Evolutionary conservation across 2,329 filamentous ascomycete species (phyloP).

Genomic region (Monascus ruber): DNA sequence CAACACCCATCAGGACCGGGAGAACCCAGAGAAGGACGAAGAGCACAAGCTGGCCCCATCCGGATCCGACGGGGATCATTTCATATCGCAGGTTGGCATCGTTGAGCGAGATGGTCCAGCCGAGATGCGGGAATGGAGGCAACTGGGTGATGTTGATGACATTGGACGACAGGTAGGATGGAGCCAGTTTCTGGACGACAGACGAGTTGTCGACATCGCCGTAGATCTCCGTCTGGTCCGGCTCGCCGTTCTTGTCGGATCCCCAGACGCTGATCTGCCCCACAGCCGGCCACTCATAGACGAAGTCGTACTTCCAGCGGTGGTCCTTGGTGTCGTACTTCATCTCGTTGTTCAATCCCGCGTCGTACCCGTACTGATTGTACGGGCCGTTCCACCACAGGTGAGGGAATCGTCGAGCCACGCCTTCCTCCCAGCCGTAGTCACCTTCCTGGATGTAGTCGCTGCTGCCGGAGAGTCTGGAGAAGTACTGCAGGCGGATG

Average conservation of each 20-base stretch:
- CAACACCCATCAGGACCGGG: constrained; percentile 39
- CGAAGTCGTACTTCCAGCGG: constrained; percentile 48
- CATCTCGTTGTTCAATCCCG: constrained; percentile 45
- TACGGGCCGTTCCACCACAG: constrained; percentile 51
- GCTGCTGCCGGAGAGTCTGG: constrained; percentile 46
- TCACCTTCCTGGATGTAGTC: constrained; percentile 51
- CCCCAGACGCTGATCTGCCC: constrained; percentile 58
- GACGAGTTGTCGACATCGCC: constrained; percentile 52
- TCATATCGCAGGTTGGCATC: constrained; percentile 44
- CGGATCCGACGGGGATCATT: constrained; percentile 43
- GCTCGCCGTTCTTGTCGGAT: constrained; percentile 51
- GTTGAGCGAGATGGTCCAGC: constrained; percentile 45
- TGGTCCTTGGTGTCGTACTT: constrained; percentile 36
- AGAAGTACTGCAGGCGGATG: constrained; percentile 54
- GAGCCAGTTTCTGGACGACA: constrained; percentile 51
- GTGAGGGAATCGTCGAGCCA: constrained; percentile 47
- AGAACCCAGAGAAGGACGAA: constrained; percentile 45
- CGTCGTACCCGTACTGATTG: constrained; percentile 54
- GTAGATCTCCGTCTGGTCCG: constrained; percentile 48
- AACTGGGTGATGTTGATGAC: constrained; percentile 48
- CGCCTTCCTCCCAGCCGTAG: constrained; percentile 27
- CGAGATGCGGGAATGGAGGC: constrained; percentile 44
- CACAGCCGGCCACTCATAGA: constrained; percentile 52
- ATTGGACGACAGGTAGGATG: constrained; percentile 43
- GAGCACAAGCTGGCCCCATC: constrained; percentile 42